Conservation (phyloP, 371 early-diverging fungal genomes). For the Lichtheimia hyalospora region DNA sequence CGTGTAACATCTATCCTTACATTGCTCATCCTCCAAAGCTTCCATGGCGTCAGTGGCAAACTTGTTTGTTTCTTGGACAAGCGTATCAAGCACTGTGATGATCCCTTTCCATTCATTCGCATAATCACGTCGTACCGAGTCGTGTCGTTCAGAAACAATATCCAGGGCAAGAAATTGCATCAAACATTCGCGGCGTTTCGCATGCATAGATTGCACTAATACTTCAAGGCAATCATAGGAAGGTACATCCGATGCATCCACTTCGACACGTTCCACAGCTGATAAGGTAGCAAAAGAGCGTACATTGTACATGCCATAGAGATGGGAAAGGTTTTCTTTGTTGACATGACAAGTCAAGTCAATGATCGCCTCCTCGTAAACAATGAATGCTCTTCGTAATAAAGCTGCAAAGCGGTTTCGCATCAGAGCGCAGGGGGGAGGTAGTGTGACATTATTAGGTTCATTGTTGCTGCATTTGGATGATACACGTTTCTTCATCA, state of each 20-base stretch:
- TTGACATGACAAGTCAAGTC: constrained; percentile 34
- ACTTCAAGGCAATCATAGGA: constrained; percentile 37
- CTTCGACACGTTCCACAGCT: constrained; percentile 18
- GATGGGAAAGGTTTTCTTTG: constrained; percentile 22
- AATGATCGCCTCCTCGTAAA: constrained; percentile 40
- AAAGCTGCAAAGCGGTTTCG: constrained; percentile 27
- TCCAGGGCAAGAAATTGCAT: constrained; percentile 39
- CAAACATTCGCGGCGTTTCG: constrained; percentile 47
- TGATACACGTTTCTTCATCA: constrained; percentile 12
- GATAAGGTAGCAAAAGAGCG: constrained; percentile 36
- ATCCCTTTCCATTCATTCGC: constrained; percentile 30
- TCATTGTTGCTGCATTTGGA: constrained; percentile 59
- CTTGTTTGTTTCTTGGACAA: constrained; percentile 24
- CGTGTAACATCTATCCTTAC: constrained; percentile 25
- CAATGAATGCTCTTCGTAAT: constrained; percentile 36
- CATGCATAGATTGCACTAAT: constrained; percentile 37
- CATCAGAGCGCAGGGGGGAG: constrained; percentile 30
- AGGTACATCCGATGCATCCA: constrained; percentile 7
- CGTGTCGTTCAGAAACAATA: constrained; percentile 30
- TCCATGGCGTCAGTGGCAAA: constrained; percentile 25
- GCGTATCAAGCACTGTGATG: constrained; percentile 23
- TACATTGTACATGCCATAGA: constrained; percentile 50
- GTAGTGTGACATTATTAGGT: constrained; percentile 48
- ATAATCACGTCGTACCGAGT: constrained; percentile 26
- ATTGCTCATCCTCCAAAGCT: constrained; percentile 35